These are phyloP conservation scores for Gossypium schwendimanii DNA, from an alignment of 441 rosid genomes.

Conservation along the genomic window DNA sequence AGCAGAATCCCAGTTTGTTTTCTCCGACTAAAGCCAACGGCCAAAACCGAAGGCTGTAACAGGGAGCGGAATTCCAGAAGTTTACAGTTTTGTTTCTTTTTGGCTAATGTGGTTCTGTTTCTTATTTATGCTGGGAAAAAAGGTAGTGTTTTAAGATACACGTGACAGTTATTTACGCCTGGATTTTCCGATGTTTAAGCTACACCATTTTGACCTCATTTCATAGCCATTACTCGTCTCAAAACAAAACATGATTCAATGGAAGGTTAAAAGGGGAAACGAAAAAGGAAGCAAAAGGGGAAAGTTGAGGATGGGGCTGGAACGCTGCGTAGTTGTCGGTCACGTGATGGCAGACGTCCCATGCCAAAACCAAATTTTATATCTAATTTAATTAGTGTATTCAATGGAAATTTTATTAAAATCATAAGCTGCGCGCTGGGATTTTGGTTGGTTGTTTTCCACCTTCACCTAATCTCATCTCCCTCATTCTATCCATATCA, in stretches of 20 bases:
- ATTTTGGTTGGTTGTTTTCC: no score
- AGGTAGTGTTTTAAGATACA: neutral
- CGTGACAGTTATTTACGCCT: neutral
- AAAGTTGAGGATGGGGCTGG: neutral
- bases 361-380: no score
- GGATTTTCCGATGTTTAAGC: neutral
- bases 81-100: neutral
- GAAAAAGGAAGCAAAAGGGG: neutral
- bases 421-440: no score
- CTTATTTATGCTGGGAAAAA: neutral
- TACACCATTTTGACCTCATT: neutral
- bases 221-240: neutral
- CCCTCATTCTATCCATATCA: no score
- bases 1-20: conserved; percentile 2
- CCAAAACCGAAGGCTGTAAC: conserved; percentile 12
- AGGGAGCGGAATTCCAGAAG: neutral
- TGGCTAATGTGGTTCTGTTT: neutral
- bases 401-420: no score
- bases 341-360: conserved; percentile 3
- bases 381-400: no score
- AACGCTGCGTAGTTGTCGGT: neutral
- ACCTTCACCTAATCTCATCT: no score
- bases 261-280: no score
- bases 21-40: conserved; percentile 40
- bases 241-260: no score